A percentile compares a stretch with the other conserved stretches of the same genome.
phyloP scores from a whole-genome alignment of 306 rosid species.

The Glycyrrhiza uralensis region DNA sequence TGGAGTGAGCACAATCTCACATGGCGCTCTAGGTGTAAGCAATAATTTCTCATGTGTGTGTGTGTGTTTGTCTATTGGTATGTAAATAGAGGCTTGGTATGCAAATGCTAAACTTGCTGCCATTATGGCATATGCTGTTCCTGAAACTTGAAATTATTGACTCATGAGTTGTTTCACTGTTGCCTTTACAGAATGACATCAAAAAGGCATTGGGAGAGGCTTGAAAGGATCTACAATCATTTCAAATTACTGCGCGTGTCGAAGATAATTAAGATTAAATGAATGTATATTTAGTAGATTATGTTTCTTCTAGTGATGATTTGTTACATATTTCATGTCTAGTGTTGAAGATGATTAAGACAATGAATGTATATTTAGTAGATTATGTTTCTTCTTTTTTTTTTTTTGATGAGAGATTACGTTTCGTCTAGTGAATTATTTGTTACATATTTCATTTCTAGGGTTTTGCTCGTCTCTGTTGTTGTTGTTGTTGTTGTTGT shows the following conservation, averaged over 20 bases:
- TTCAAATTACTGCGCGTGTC: background rate
- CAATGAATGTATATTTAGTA: too few relatives aligned
- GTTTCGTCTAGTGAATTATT: slow-evolving; percentile 12
- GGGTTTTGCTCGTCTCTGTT: background rate
- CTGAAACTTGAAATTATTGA: slow-evolving; percentile 11
- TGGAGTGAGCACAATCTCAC: slow-evolving; percentile 10
- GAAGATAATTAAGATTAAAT: slow-evolving; percentile 10
- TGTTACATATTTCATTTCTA: slow-evolving; percentile 9
- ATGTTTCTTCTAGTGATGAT: slow-evolving; percentile 12
- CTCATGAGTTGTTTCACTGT: background rate
- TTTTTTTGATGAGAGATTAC: too few relatives aligned
- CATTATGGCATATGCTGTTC: background rate
- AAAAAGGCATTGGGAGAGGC: slow-evolving; percentile 61
- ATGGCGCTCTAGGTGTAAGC: background rate
- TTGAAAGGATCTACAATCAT: slow-evolving; percentile 27
- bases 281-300: slow-evolving; percentile 34
- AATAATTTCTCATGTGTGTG: slow-evolving; percentile 7
- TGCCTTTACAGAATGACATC: slow-evolving; percentile 52
- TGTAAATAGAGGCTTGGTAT: background rate
- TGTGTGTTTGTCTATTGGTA: background rate
- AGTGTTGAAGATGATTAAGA: too few relatives aligned
- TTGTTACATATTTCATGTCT: slow-evolving; percentile 9
- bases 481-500: background rate
- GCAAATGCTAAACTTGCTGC: background rate
- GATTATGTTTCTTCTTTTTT: too few relatives aligned